These are phyloP conservation scores for Cinchona pubescens DNA, from an alignment of 257 asterid genomes.

Conservation along the genomic window DNA sequence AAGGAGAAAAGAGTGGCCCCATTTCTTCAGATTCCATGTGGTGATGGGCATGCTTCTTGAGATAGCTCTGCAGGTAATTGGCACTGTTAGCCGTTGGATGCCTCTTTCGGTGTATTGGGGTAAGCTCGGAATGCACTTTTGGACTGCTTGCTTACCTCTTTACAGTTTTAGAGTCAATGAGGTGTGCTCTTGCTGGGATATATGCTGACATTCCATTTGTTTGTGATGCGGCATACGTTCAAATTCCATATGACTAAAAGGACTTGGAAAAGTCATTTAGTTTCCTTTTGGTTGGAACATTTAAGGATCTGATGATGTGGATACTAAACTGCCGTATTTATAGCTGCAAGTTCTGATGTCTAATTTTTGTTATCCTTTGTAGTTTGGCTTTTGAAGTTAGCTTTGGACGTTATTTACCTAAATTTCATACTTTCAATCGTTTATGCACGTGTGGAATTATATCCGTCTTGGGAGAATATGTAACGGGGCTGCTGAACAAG, in stretches of 20 bases:
- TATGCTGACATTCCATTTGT: constrained; percentile 85
- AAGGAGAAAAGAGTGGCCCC: constrained; percentile 94
- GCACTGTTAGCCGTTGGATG: constrained; percentile 85
- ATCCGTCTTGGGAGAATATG: neutral
- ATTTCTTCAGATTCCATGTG: constrained; percentile 84
- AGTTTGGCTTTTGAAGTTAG: neutral
- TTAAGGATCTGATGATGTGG: neutral
- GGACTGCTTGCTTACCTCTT: constrained; percentile 76
- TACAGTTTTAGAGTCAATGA: constrained; percentile 75
- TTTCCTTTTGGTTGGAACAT: neutral
- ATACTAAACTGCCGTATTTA: neutral
- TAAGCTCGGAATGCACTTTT: constrained; percentile 80
- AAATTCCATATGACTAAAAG: constrained; percentile 69
- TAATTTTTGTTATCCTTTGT: too few species aligned
- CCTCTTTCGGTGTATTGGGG: constrained; percentile 81
- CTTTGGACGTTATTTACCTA: neutral
- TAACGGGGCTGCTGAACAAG: neutral
- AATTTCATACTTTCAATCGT: neutral
- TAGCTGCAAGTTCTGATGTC: neutral
- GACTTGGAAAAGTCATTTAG: neutral
- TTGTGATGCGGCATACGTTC: constrained; percentile 91
- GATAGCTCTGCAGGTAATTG: constrained; percentile 76
- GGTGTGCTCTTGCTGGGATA: constrained; percentile 84
- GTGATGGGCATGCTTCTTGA: constrained; percentile 92
- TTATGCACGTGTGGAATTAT: neutral